Evolutionary conservation across 2,329 filamentous ascomycete genomes (phyloP).

Genomic region (Fusarium musae): DNA sequence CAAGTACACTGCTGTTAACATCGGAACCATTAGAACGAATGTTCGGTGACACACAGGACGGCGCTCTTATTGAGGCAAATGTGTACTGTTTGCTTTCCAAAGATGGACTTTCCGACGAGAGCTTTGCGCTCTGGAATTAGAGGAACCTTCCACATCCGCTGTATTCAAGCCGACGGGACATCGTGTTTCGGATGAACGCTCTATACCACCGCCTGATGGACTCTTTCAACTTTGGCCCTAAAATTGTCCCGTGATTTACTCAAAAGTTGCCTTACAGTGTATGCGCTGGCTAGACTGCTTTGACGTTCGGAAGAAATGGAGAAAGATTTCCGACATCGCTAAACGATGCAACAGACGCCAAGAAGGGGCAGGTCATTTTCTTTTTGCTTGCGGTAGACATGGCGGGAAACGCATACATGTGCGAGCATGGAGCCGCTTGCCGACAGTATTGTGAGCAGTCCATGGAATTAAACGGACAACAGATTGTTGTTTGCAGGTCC

Average conservation of each 20-base stretch:
- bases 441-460: too few species aligned
- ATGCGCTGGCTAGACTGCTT: background rate
- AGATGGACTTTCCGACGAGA: background rate
- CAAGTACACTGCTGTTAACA: background rate
- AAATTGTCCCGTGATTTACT: background rate
- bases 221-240: background rate
- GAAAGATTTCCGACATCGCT: background rate
- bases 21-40: background rate
- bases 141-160: background rate
- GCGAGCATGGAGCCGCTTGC: too few species aligned
- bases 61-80: background rate
- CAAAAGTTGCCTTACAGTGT: background rate
- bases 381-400: too few species aligned
- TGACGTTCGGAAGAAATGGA: background rate
- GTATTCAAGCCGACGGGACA: background rate
- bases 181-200: background rate
- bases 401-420: too few species aligned
- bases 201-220: background rate
- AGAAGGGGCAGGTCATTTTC: too few species aligned
- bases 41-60: background rate
- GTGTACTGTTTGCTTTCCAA: background rate
- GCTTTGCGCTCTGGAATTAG: background rate
- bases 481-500: too few species aligned
- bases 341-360: too few species aligned
- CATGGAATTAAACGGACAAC: too few species aligned